Conservation (phyloP, 371 early-diverging fungal genomes). For the Rhizomucor miehei region DNA sequence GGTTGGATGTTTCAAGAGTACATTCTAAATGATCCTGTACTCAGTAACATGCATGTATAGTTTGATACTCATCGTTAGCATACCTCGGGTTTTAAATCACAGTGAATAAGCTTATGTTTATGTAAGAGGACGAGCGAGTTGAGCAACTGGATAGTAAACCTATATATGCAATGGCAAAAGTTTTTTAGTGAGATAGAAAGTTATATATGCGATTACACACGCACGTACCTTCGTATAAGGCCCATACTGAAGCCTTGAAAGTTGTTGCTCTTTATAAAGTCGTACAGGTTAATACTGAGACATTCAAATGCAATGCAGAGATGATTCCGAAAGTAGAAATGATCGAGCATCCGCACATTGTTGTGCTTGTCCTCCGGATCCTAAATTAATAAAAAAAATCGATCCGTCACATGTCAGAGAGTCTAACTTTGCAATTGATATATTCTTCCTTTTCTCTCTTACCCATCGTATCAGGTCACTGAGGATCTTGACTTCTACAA, state of each 20-base stretch:
- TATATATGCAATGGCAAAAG: conserved; percentile 5
- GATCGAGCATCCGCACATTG: conserved; percentile 84
- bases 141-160: conserved; percentile 83
- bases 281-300: conserved; percentile 94
- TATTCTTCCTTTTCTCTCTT: not conserved
- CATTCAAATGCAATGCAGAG: conserved; percentile 96
- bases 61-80: too few species aligned
- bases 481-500: conserved; percentile 83
- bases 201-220: not conserved
- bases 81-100: conserved; percentile 97
- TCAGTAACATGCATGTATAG: too few species aligned
- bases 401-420: too few species aligned
- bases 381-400: conserved; percentile 12
- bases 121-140: conserved; percentile 72
- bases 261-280: conserved; percentile 89
- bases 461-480: conserved; percentile 54
- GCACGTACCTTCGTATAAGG: conserved; percentile 65
- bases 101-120: conserved; percentile 83
- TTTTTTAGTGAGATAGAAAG: not conserved
- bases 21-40: conserved; percentile 42
- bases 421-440: not conserved
- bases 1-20: conserved; percentile 69
- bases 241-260: conserved; percentile 88
- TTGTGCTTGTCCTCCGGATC: conserved; percentile 80
- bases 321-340: conserved; percentile 92